Evolutionary conservation across 2,329 filamentous ascomycete genomes (phyloP), one percentile per base, ranked within the genome.

Genomic region (Scolecobasidium constrictum): DNA sequence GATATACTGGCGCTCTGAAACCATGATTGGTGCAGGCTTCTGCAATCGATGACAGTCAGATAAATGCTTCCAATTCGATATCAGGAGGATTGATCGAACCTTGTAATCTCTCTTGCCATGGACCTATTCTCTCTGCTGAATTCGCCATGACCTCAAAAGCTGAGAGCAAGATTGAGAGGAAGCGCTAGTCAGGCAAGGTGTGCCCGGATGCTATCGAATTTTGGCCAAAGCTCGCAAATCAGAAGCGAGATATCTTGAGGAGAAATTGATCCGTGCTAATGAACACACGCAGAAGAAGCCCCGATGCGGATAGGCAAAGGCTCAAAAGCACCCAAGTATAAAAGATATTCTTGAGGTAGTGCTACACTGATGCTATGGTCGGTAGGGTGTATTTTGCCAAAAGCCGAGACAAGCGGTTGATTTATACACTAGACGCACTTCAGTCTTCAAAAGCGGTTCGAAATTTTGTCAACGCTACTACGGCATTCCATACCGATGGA

Each of bases 1-100:
- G 77, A 58, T 80, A 87, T 42, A 74, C 63, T 5, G 81, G 81
- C 38, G 66, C 60, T 35, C 64, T 59, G 33, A 76, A 56, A 47
- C 75, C 69, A 43, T 65, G 65, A 47, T 67, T 65, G 44, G 66
- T 69, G 58, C 79, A 83, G 16, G 17, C 19, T 11, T 45, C 43
- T 45, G 26, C n/a, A 23, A 17, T 23, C 16, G 35, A 12, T 19
- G 13, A 23, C 16, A 35, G 38, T 20, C 23, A 22, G 23, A 16
- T 19, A 7, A 17, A 33, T 12, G 37, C 20, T 23, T 3, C 21
- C 5, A 26, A 39, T 6, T 26, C 15, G 15, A 31, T 9, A n/a
- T n/a, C n/a, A 17, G 16, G n/a, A 34, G 37, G 9, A 44, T 35
- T 21, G 4, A n/a, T 31, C 43, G n/a, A 16, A 45, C 43, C 28